Base-by-base conservation (phyloP, 495 filamentous ascomycete species). In the Mycothermus thermophilus region DNA sequence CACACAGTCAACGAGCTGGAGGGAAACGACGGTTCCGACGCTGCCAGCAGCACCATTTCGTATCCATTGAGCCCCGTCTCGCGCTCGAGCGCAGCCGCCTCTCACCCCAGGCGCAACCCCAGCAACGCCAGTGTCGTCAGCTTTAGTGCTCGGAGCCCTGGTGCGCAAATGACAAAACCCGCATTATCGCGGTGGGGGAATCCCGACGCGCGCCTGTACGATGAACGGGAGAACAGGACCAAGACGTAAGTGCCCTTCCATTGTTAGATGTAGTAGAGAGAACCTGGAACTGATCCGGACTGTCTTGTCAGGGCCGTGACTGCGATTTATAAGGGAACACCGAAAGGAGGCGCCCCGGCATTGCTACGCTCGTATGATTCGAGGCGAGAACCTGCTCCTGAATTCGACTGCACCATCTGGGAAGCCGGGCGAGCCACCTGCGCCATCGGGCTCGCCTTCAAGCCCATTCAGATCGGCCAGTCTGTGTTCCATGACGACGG, bases 401-500 rank as follows among this genome's bases (percentile, higher is more conserved):
- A 92, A 52, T 82, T 83, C 38, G 76, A 92, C 46, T 93, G 85
- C 55, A 92, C 72, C 10, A 83, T 97, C 34, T 97, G 90, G 90
- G 72, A 97, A 56, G 90, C 90, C 4, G 90, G 90, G 6, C 75
- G 92, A 25, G 90, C 90, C n/a, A 97, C 90, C 2, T 83, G 71
- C 32, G 86, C 90, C 3, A 93, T 83, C 3, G 85, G 81, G 0
- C 62, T 92, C 20, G 92, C 90, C 2, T 97, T 97, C 62, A 97
- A 97, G 54, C 83, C 87, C 0, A 86, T 97, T 25, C 82, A 81
- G 43, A 81, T 96, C 34, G 92, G 86, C 3, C 87, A 95, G 46
- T 86, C 85, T 8, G 68, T 83, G 9, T 97, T 96, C 46, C 78
- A 92, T 33, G 92, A 97, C 47, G 90, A 96, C 55, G 90, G 90